A percentile compares a stretch with the other conserved stretches of the same genome.
Evolutionary conservation across 768 basidiomycete genomes (phyloP).

Genomic region (Tulasnella sp.): DNA sequence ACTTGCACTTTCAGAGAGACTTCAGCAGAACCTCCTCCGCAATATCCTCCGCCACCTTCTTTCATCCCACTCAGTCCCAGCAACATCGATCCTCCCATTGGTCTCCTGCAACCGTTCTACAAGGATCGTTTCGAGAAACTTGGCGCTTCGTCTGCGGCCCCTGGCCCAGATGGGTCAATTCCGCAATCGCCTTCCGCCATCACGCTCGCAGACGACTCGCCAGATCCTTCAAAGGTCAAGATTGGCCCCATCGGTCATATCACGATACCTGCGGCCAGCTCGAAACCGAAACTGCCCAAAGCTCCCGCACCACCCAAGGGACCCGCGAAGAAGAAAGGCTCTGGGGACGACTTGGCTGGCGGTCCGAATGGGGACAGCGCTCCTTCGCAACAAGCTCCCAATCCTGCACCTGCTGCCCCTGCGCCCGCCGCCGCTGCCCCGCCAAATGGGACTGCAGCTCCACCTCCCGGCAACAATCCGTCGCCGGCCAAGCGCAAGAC

Average conservation of each 20-base stretch:
- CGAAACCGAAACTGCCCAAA: constrained; percentile 37
- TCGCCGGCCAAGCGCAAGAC: constrained; percentile 7
- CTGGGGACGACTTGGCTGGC: background rate
- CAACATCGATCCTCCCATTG: constrained; percentile 72
- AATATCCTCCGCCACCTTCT: constrained; percentile 76
- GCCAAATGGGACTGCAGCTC: background rate
- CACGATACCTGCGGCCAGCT: constrained; percentile 41
- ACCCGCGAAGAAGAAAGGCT: constrained; percentile 40
- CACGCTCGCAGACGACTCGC: constrained; percentile 55
- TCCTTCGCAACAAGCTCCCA: background rate
- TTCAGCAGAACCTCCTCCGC: constrained; percentile 56
- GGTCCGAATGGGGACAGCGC: background rate
- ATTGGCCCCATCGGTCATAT: constrained; percentile 76
- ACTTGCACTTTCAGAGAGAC: background rate
- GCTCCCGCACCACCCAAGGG: constrained; percentile 1
- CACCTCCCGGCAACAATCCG: background rate
- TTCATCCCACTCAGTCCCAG: constrained; percentile 63
- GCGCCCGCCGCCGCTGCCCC: background rate
- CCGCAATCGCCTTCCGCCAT: constrained; percentile 15
- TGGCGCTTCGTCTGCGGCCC: background rate
- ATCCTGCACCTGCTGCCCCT: background rate
- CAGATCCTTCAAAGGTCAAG: constrained; percentile 52
- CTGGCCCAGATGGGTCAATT: background rate
- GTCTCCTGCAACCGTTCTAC: constrained; percentile 72
- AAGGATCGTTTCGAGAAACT: constrained; percentile 29